These are phyloP conservation scores for Monascus purpureus DNA, from an alignment of 495 filamentous ascomycete species.

Conservation along the genomic window DNA sequence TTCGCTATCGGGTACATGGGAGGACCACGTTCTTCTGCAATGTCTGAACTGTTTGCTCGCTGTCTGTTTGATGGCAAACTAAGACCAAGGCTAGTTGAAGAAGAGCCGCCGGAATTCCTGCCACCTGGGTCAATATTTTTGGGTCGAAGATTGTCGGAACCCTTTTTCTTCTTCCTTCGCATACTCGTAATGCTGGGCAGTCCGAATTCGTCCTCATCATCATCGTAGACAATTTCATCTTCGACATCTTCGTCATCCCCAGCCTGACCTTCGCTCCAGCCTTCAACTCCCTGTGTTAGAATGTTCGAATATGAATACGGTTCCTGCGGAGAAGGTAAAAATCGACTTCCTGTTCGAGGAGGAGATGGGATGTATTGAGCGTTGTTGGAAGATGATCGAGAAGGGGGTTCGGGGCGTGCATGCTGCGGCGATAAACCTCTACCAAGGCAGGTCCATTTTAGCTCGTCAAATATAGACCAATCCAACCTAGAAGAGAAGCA, in stretches of 20 bases:
- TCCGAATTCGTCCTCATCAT: conserved; percentile 90
- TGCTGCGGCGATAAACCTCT: conserved; percentile 42
- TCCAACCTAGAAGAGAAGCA: background rate
- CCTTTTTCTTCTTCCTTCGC: conserved; percentile 52
- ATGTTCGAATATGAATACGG: conserved; percentile 69
- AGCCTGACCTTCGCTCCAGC: conserved; percentile 45
- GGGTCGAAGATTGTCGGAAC: conserved; percentile 26
- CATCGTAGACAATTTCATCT: conserved; percentile 61
- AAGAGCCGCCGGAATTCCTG: conserved; percentile 9
- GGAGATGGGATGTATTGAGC: conserved; percentile 35
- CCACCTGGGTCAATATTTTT: conserved; percentile 34
- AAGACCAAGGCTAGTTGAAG: conserved; percentile 22
- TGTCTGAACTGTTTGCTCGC: conserved; percentile 70
- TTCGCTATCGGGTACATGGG: conserved; percentile 77
- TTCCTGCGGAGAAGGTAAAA: conserved; percentile 47
- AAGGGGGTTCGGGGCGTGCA: conserved; percentile 49
- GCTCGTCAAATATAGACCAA: conserved; percentile 3
- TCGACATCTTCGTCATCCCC: conserved; percentile 46
- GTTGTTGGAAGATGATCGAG: conserved; percentile 28
- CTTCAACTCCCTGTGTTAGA: conserved; percentile 56
- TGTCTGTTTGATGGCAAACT: conserved; percentile 21
- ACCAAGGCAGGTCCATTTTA: conserved; percentile 9
- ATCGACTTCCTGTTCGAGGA: conserved; percentile 34
- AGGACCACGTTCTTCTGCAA: conserved; percentile 79
- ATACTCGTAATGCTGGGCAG: conserved; percentile 81